Percentiles rank a stretch among this genome's conserved stretches.
These are phyloP conservation scores for Biscogniauxia mediterranea DNA, from an alignment of 2,329 filamentous ascomycete genomes.

Conservation along the genomic window DNA sequence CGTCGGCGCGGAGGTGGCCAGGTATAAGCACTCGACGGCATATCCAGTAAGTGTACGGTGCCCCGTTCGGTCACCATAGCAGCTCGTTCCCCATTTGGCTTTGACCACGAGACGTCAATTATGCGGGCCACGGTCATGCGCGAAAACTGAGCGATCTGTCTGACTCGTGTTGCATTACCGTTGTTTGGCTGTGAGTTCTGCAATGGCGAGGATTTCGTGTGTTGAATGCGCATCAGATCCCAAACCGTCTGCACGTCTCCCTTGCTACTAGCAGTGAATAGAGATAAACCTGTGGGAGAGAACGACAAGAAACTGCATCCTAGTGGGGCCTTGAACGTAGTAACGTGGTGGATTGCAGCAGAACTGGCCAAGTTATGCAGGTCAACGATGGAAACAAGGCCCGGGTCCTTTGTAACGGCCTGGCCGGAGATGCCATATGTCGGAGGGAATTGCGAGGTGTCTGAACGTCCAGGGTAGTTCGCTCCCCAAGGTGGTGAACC, in stretches of 20 bases:
- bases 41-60: constrained; percentile 90
- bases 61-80: constrained; percentile 91
- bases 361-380: constrained; percentile 56
- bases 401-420: constrained; percentile 61
- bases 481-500: constrained; percentile 48
- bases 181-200: constrained; percentile 50
- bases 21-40: constrained; percentile 77
- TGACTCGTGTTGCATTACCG: constrained; percentile 59
- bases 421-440: constrained; percentile 67
- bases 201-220: constrained; percentile 60
- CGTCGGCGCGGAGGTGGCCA: constrained; percentile 75
- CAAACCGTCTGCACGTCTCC: constrained; percentile 82
- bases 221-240: constrained; percentile 69
- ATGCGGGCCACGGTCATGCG: constrained; percentile 90
- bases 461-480: constrained; percentile 44
- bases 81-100: constrained; percentile 75
- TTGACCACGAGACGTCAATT: constrained; percentile 85
- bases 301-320: constrained; percentile 83
- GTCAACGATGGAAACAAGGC: constrained; percentile 74
- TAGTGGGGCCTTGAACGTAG: constrained; percentile 68
- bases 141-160: constrained; percentile 84
- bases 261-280: constrained; percentile 79
- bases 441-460: constrained; percentile 64
- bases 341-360: constrained; percentile 58
- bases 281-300: constrained; percentile 67